Evolutionary conservation across 2,329 filamentous ascomycete species (phyloP).

Genomic region (Fusarium oxysporum): DNA sequence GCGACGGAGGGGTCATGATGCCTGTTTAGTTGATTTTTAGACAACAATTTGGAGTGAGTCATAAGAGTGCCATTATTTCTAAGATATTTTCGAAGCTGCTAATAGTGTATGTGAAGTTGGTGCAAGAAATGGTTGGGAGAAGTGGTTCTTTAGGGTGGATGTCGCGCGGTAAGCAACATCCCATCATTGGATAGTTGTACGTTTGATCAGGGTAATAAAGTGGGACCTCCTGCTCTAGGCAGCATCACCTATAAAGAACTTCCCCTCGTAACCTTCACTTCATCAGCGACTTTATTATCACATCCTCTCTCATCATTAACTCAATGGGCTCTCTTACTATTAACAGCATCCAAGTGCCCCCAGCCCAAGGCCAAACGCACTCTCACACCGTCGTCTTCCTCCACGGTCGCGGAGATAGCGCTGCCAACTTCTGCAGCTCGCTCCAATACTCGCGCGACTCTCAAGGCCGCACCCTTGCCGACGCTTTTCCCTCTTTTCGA

Average conservation of each 20-base stretch:
- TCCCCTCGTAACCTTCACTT: neutral
- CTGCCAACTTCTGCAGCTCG: conserved; percentile 47
- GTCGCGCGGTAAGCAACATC: neutral
- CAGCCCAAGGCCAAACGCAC: conserved; percentile 39
- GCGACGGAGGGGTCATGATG: neutral
- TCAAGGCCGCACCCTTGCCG: conserved; percentile 48
- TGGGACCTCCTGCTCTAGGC: neutral
- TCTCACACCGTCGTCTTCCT: conserved; percentile 60
- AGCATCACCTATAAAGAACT: neutral
- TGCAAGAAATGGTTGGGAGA: neutral
- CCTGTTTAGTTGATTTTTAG: fast-evolving
- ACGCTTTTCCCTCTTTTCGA: conserved; percentile 58
- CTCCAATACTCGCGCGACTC: conserved; percentile 50
- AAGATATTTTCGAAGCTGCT: fast-evolving
- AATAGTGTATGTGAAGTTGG: neutral
- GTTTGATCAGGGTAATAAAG: neutral
- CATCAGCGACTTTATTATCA: neutral
- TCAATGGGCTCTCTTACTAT: neutral
- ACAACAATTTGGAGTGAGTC: neutral
- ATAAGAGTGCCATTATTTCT: fast-evolving
- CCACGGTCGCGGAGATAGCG: conserved; percentile 58
- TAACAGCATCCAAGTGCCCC: neutral
- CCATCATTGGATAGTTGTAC: neutral
- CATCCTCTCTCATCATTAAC: fast-evolving
- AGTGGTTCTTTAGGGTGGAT: neutral